Evolutionary conservation across 805 yeast species (phyloP), one percentile per base, ranked within the genome.

Genomic region (Candida golubevii): DNA sequence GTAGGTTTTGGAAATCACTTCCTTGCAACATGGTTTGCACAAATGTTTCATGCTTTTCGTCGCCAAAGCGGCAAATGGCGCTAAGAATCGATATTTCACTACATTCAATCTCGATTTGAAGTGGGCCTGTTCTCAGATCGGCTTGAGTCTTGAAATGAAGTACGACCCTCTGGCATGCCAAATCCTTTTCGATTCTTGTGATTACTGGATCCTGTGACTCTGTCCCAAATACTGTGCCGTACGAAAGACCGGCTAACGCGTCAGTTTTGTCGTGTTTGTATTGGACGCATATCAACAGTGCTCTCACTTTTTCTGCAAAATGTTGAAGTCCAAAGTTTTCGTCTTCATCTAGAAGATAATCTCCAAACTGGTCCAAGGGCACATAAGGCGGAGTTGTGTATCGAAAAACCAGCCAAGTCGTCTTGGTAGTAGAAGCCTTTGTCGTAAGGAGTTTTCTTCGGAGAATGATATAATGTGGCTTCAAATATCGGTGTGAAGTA

Each of bases 381-480:
- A 68, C 48, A 43, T 57, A 64, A 2, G 56, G 57, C 1, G 74
- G 72, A 10, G 69, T 48, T 4, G 75, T 69, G 48, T 69, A 69
- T 15, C 66, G 58, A 46, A 61, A 62, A 4, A 69, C 53, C 28
- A 47, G 43, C 74, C 74, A 69, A 13, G 9, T 32, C 9, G 15
- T 35, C 4, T 9, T 27, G 6, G 28, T 10, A 11, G 14, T 33
- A 26, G 36, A 12, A 12, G 28, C 44, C 6, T 34, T 32, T 6
- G 27, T 26, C 8, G 13, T 13, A 9, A 40, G 35, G 26, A 28
- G 28, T 14, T 37, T 35, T 15, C 50, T 37, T 9, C 54, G 46
- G n/a, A 78, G 58, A 3, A 78, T 77, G 12, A 73, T 65, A 54
- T 78, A 78, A 51, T 77, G 80, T 2, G 82, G 78, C 1, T 58